Percentiles rank a stretch among this genome's conserved stretches.
These are phyloP conservation scores for Pestalotiopsis sp. DNA, from an alignment of 2,329 filamentous ascomycete genomes.

Conservation along the genomic window DNA sequence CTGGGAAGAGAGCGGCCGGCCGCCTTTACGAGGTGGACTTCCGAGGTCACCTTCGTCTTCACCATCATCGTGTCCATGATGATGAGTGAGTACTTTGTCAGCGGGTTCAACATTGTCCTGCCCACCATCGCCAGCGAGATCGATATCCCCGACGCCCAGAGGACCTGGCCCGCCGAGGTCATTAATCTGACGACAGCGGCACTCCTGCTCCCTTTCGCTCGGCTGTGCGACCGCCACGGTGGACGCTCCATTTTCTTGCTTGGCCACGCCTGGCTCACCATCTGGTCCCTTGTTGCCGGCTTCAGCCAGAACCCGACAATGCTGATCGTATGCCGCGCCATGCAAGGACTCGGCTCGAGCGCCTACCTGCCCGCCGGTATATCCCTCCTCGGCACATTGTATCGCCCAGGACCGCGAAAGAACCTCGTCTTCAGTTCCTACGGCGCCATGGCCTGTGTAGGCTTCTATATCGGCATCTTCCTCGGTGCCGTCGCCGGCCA, in stretches of 20 bases:
- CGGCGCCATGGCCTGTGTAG: constrained; percentile 53
- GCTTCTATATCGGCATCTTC: constrained; percentile 64
- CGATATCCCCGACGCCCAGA: constrained; percentile 59
- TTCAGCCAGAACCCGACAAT: constrained; percentile 68
- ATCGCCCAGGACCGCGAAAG: constrained; percentile 68
- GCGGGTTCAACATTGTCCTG: constrained; percentile 73
- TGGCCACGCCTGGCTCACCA: constrained; percentile 63
- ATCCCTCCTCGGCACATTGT: constrained; percentile 63
- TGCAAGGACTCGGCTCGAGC: constrained; percentile 73
- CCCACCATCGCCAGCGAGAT: constrained; percentile 64
- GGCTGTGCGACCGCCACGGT: constrained; percentile 63
- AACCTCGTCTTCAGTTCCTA: constrained; percentile 63
- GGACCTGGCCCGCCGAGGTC: constrained; percentile 64
- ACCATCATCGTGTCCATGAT: constrained; percentile 59
- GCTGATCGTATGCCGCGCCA: constrained; percentile 71
- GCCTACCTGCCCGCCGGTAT: constrained; percentile 71
- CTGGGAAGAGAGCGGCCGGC: constrained; percentile 59
- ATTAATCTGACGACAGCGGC: constrained; percentile 56
- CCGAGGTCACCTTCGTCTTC: constrained; percentile 61
- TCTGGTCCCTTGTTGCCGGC: constrained; percentile 70
- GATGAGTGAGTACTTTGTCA: constrained; percentile 72
- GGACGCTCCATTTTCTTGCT: constrained; percentile 59
- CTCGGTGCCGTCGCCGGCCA: constrained; percentile 63
- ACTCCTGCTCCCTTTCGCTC: constrained; percentile 64
- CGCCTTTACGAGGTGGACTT: constrained; percentile 46